Evolutionary conservation across 2,329 filamentous ascomycete species (phyloP).

Genomic region (Drechslerella dactyloides): DNA sequence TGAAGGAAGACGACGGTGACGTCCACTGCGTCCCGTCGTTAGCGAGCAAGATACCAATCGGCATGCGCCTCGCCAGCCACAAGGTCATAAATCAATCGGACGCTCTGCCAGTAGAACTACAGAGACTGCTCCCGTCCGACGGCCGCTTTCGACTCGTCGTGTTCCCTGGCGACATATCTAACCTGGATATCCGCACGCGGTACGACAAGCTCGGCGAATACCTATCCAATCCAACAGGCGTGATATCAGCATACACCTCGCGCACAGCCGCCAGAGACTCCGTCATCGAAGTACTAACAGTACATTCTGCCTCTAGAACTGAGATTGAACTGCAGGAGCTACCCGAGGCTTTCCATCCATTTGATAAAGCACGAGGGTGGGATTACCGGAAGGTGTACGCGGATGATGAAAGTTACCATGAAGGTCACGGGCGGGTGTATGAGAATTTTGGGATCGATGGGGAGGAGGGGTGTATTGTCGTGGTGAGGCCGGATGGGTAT

Average conservation of each 20-base stretch:
- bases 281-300: conserved; percentile 67
- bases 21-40: conserved; percentile 58
- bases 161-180: conserved; percentile 67
- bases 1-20: conserved; percentile 63
- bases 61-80: conserved; percentile 67
- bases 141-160: conserved; percentile 68
- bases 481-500: conserved; percentile 73
- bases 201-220: conserved; percentile 62
- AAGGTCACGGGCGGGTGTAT: conserved; percentile 64
- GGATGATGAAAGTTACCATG: conserved; percentile 65
- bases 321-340: conserved; percentile 64
- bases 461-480: conserved; percentile 65
- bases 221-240: conserved; percentile 57
- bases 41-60: conserved; percentile 61
- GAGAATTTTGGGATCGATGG: conserved; percentile 66
- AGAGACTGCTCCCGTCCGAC: conserved; percentile 65
- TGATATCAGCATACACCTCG: conserved; percentile 62
- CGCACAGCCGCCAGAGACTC: conserved; percentile 58
- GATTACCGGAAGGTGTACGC: conserved; percentile 67
- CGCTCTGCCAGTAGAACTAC: conserved; percentile 66
- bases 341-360: conserved; percentile 62
- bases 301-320: conserved; percentile 63
- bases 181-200: conserved; percentile 59
- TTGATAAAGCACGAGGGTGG: conserved; percentile 60
- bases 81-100: conserved; percentile 68